Evolutionary conservation across 1,284 basidiomycete species (phyloP), one percentile per base, ranked within the genome.

Genomic region (Cutaneotrichosporon mucoides): DNA sequence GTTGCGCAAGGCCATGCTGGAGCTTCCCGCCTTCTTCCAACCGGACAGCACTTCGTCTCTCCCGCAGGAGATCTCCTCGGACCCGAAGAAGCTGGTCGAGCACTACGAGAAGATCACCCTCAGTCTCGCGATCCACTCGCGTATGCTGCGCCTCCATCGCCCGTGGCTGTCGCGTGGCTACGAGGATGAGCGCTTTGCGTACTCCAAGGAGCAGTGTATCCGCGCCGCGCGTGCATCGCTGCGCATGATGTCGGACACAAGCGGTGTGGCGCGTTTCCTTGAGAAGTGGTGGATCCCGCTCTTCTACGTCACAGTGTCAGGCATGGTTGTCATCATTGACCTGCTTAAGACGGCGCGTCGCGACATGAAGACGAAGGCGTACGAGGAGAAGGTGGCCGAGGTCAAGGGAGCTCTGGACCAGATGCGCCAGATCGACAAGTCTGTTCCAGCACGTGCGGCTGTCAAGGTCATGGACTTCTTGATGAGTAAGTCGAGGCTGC

Each of bases 231-330:
- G 77, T 46, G 76, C 76, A 15, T 74, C 70, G 55, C 56, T 80
- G 63, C 68, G 73, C 56, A 70, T 80, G 64, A 77, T 80, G 73
- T 68, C 67, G 45, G 71, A 73, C 57, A 65, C 69, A 24, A 63
- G 69, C 55, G 73, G 73, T 0, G 71, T 72, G 4, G 75, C 75
- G 24, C 64, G 70, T 11, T 79, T 79, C 64, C 57, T 80, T 51
- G 78, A 80, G 56, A 75, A 76, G 66, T 80, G 79, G 79, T 79
- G 77, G 75, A 69, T 76, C 45, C 73, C 72, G 1, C 64, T 76
- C 40, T 76, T 77, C 63, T 76, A 78, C 63, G 73, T 77, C 3
- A 75, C 76, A 0, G 76, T 78, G 4, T 75, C 77, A 11, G 75
- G 72, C 10, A 67, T 77, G 47, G 76, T 80, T 16, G 66, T 79